Evolutionary conservation across 768 basidiomycete genomes (phyloP), one percentile per base, ranked within the genome.

Genomic region (Boletus coccyginus): DNA sequence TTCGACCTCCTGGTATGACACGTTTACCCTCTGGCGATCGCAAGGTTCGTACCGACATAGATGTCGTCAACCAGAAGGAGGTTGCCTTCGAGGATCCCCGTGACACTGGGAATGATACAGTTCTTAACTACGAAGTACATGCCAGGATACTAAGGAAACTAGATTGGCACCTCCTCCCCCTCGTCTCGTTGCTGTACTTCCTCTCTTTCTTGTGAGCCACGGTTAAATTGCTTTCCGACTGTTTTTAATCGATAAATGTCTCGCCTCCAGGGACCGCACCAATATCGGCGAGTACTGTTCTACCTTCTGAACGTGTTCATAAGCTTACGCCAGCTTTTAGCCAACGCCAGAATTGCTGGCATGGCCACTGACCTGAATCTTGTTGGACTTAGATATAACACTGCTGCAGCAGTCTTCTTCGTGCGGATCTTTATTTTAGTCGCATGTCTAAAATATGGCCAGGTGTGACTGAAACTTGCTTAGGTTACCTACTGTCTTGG

Each of bases 331-430:
- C 14, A 50, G 14, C 17, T 39, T n/a, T 44, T 27, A 77, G 77
- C 68, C 48, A 77, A 78, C 40, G 76, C 77, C 2, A 66, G 66
- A 64, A 69, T 82, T 35, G 79, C 78, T 7, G 80, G 79, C 9
- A 77, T 81, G 78, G 63, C 66, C 13, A 54, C 42, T 4, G 78
- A 80, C 53, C 60, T 76, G 44, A 11, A 74, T 11, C 69, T 76
- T 29, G 45, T 59, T 3, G 74, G 75, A 10, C 64, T 74, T 8
- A 66, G 65, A 53, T 76, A 77, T 47, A 77, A 76, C 39, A 71
- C 57, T 19, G 75, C 66, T 13, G 70, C 75, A 8, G 73, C 76
- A 4, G 41, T 79, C 54, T 75, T 77, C 62, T 77, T 75, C 50
- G 70, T 70, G 39, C 36, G 67, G 40, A 53, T 50, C 21, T 16